Conservation (phyloP, 1,284 basidiomycete genomes). For the Nidula niveotomentosa region DNA sequence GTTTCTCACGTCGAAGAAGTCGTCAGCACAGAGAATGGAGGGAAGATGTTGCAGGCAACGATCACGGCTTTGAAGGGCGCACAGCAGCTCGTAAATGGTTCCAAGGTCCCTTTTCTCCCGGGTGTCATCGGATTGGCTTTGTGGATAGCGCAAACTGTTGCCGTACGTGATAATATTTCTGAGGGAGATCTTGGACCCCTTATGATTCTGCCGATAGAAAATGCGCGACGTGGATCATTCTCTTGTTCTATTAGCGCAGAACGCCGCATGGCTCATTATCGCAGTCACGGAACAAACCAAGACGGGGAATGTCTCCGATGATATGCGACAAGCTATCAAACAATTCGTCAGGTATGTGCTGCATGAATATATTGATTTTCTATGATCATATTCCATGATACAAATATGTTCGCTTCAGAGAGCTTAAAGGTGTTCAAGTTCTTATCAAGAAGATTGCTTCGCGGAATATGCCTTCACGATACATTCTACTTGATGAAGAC, state of each 20-base stretch:
- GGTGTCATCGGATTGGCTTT: slow-evolving; percentile 1
- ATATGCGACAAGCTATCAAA: background rate
- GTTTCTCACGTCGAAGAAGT: background rate
- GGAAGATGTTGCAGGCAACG: background rate
- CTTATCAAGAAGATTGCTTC: background rate
- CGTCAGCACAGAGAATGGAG: background rate
- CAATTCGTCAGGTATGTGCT: background rate
- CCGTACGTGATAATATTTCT: background rate
- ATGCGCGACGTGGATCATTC: background rate
- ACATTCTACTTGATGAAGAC: background rate
- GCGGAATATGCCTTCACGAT: background rate
- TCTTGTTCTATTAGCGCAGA: background rate
- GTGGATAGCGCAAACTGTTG: background rate
- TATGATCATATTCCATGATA: background rate
- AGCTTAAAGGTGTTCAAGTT: background rate
- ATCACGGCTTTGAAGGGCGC: slow-evolving; percentile 3
- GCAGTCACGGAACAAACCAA: background rate
- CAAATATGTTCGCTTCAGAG: background rate
- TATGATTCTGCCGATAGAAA: background rate
- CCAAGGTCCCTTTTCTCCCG: slow-evolving; percentile 1
- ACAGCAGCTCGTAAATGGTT: background rate
- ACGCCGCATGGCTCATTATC: background rate
- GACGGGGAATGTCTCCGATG: background rate
- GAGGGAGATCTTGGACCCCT: background rate
- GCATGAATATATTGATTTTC: background rate